phyloP scores from a whole-genome alignment of 108 stramenopile species.

The Cyclostephanos tholiformis region DNA sequence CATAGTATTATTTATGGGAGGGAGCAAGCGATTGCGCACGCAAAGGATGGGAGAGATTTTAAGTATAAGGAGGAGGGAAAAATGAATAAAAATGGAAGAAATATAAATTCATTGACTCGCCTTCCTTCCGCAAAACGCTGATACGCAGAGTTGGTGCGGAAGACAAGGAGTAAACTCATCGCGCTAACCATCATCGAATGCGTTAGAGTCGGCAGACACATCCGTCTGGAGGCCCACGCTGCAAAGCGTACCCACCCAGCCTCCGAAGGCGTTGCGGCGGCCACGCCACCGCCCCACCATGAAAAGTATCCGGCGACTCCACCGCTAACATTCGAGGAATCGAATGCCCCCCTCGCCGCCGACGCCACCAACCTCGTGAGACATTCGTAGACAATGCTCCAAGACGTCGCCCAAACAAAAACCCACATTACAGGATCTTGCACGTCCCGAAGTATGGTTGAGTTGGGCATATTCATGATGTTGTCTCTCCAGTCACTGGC shows the following conservation, averaged over 20 bases:
- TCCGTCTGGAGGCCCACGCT: slow-evolving; percentile 32
- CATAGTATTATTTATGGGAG: neutral
- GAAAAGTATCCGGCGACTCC: neutral
- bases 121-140: slow-evolving; percentile 91
- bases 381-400: slow-evolving; percentile 59
- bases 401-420: slow-evolving; percentile 64
- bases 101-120: neutral
- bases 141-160: slow-evolving; percentile 91
- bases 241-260: slow-evolving; percentile 6
- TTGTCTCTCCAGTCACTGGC: slow-evolving; percentile 90
- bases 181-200: slow-evolving; percentile 87
- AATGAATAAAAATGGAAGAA: neutral
- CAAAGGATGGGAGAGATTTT: neutral
- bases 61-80: neutral
- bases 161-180: slow-evolving; percentile 86
- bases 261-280: slow-evolving; percentile 7
- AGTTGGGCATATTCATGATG: slow-evolving; percentile 80
- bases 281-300: neutral
- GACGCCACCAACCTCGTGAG: slow-evolving; percentile 19
- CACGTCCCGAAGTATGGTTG: slow-evolving; percentile 81
- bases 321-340: neutral
- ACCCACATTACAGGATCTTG: slow-evolving; percentile 64
- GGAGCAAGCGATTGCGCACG: neutral
- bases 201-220: slow-evolving; percentile 63
- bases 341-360: slow-evolving; percentile 1